Conservation (phyloP, 345 rosid genomes). For the Melaleuca quinquenervia region DNA sequence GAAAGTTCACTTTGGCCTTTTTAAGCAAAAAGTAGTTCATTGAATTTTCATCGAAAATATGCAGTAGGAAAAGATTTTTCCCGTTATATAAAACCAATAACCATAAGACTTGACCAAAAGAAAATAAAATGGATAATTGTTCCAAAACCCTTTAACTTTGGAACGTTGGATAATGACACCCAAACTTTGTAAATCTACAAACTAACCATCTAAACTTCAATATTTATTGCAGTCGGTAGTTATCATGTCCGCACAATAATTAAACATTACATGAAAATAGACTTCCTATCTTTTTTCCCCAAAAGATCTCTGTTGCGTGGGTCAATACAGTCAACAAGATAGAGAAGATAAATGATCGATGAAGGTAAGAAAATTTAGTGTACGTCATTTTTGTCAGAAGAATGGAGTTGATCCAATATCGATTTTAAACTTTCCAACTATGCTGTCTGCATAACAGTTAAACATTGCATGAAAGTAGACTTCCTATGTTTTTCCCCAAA, state of each 20-base stretch:
- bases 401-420: neutral
- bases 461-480: neutral
- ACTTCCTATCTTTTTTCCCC: neutral
- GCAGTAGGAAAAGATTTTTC: neutral
- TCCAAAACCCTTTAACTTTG: neutral
- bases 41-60: neutral
- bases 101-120: neutral
- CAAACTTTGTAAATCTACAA: neutral
- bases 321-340: neutral
- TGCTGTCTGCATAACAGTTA: neutral
- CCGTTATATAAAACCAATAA: neutral
- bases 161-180: neutral
- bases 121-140: neutral
- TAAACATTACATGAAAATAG: neutral
- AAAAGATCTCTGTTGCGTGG: neutral
- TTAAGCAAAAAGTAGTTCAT: neutral
- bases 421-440: too few relatives aligned
- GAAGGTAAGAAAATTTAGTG: neutral
- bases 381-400: neutral
- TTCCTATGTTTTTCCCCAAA: neutral
- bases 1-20: neutral
- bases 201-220: neutral
- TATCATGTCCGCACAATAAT: neutral
- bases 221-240: neutral
- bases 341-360: neutral